Percentiles rank a stretch among this genome's conserved stretches.
phyloP scores from a whole-genome alignment of 2,329 filamentous ascomycete species.

The Fusarium zealandicum region DNA sequence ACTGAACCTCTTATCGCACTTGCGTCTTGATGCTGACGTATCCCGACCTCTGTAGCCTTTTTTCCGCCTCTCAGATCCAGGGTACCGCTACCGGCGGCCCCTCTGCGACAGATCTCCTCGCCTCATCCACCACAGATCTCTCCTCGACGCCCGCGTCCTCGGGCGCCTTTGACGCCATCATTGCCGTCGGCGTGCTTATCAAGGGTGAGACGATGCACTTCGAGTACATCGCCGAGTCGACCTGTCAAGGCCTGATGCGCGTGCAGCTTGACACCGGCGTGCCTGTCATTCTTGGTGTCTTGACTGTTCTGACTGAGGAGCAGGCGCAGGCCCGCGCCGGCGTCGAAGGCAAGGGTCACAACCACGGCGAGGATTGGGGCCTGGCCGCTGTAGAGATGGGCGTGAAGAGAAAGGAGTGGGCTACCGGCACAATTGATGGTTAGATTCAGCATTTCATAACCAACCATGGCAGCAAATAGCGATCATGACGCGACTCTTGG shows the following conservation, averaged over 20 bases:
- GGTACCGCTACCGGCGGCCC: conserved; percentile 68
- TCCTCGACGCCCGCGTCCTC: conserved; percentile 55
- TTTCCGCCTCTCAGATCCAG: conserved; percentile 86
- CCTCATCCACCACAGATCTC: conserved; percentile 72
- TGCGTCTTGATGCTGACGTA: conserved; percentile 19
- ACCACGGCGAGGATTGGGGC: conserved; percentile 98
- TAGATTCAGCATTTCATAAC: conserved; percentile 27
- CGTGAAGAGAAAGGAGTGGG: conserved; percentile 85
- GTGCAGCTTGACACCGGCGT: conserved; percentile 88
- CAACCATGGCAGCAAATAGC: conserved; percentile 14
- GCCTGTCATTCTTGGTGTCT: conserved; percentile 88
- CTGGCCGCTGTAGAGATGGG: conserved; percentile 93
- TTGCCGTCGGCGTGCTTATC: conserved; percentile 94
- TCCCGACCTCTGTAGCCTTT: conserved; percentile 63
- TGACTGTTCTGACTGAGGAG: conserved; percentile 88
- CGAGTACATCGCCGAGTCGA: conserved; percentile 94
- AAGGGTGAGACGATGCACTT: conserved; percentile 99
- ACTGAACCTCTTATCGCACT: conserved; percentile 33
- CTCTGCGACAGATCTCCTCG: conserved; percentile 79
- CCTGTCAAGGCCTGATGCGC: conserved; percentile 91
- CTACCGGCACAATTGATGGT: conserved; percentile 68
- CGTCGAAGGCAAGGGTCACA: conserved; percentile 72
- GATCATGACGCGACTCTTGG: neutral
- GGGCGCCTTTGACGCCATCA: conserved; percentile 86
- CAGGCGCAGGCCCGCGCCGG: conserved; percentile 88